Percentiles rank a stretch among this genome's conserved stretches.
These are phyloP conservation scores for Rhododendron vialii DNA, from an alignment of 148 eudicot genomes.

Conservation along the genomic window DNA sequence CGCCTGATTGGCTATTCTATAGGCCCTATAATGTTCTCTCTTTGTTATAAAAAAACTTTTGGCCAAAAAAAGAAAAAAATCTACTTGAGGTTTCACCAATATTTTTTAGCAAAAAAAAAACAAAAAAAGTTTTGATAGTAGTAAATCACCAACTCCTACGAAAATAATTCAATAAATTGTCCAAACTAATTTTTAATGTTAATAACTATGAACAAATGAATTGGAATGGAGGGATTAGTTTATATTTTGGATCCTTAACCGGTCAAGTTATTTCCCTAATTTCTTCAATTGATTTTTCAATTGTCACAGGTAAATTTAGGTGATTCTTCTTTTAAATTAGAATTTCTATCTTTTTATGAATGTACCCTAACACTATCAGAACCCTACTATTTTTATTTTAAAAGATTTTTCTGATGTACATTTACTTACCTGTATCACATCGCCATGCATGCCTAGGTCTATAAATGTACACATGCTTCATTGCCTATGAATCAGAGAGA, in stretches of 20 bases:
- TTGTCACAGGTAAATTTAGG: not conserved
- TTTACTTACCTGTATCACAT: not conserved
- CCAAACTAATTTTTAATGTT: no score
- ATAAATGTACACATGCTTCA: not conserved
- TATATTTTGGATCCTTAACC: not conserved
- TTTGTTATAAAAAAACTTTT: no score
- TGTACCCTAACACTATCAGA: not conserved
- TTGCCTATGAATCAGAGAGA: not conserved
- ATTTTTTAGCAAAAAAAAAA: no score
- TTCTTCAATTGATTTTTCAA: not conserved
- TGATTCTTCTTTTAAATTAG: not conserved
- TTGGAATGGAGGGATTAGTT: not conserved
- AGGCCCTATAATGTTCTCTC: no score
- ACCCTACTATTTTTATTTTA: not conserved
- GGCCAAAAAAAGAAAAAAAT: no score
- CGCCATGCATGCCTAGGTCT: not conserved
- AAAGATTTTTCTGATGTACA: no score
- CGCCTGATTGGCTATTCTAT: no score
- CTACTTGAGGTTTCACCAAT: no score
- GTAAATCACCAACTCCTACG: no score
- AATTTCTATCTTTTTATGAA: not conserved
- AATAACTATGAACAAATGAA: not conserved
- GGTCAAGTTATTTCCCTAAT: not conserved
- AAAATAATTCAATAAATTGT: no score
- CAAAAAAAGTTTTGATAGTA: no score